A percentile compares a stretch with the other conserved stretches of the same genome.
Conservation (phyloP, 306 rosid species). For the Quillaja saponaria region DNA sequence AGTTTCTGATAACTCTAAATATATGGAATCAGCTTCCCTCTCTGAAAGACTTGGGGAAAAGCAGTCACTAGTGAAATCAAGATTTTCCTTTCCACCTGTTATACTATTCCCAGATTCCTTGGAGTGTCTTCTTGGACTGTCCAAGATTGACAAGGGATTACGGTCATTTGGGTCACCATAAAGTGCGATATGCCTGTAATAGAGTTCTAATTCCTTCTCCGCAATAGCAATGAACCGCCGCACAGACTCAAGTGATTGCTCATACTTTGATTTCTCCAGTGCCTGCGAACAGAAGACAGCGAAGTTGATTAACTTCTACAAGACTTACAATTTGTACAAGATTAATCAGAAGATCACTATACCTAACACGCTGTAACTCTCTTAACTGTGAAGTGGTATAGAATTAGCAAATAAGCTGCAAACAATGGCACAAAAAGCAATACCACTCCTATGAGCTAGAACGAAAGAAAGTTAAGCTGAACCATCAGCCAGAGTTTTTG, state of each 20-base stretch:
- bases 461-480: too few species aligned
- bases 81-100: constrained; percentile 23
- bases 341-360: too few species aligned
- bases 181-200: constrained; percentile 13
- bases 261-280: constrained; percentile 75
- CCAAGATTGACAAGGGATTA: constrained; percentile 58
- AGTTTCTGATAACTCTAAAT: constrained; percentile 39
- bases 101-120: constrained; percentile 32
- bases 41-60: constrained; percentile 37
- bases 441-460: too few species aligned
- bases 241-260: too few species aligned
- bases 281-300: constrained; percentile 55
- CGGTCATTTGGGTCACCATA: constrained; percentile 44
- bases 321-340: too few species aligned
- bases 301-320: constrained; percentile 1
- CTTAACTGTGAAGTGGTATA: too few species aligned
- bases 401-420: too few species aligned
- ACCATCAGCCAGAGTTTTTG: too few species aligned
- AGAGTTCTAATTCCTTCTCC: constrained; percentile 90
- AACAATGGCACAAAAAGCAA: too few species aligned
- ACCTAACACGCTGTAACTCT: too few species aligned
- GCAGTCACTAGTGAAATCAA: constrained; percentile 30
- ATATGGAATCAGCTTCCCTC: constrained; percentile 35
- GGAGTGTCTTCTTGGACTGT: constrained; percentile 40
- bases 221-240: constrained; percentile 7